Base-by-base conservation (phyloP, 306 rosid species). In the Lagenaria siceraria region DNA sequence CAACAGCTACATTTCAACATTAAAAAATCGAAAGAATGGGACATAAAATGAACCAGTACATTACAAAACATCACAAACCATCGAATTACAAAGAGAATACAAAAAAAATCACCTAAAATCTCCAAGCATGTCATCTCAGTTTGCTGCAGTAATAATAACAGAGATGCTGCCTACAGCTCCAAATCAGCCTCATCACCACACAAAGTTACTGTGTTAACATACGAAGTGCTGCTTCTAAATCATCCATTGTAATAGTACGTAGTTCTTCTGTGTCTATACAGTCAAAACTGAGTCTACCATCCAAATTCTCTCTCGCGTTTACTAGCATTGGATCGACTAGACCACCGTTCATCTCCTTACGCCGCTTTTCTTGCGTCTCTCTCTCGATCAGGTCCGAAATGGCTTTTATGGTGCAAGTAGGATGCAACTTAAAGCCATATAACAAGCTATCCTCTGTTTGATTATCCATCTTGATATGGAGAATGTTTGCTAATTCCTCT, bases 291-390 rank as follows among this genome's bases (percentile, higher is more conserved):
- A 96, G 97, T 88, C 97, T 89, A 15, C 90, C 84, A 76, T 96
- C 98, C 89, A 96, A 89, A 81, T 82, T 85, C 79, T 92, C 99
- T 84, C 97, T 85, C 6, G 96, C 98, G 81, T 92, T 96, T 54
- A 92, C 89, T 79, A 96, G 83, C 91, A 90, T 80, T 12, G 96
- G 85, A 82, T 89, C 98, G 22, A 90, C 83, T 79, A 96, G 79
- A 49, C 99, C 98, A 5, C 97, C 99, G 75, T 96, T 96, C 83
- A 90, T 86, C 82, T 88, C 93, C 84, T 81, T 89, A 0, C 99
- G 88, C 78, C 86, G 97, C 70, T 90, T 90, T 82, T 88, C 97
- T 9, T 91, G 86, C 5, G 97, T 85, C 79, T 74, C 85, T 81
- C 80, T 86, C 77, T 81, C 84, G 58, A 96, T 90, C 88, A 90